These are phyloP conservation scores for Fraxinus angustifolia DNA, from an alignment of 305 asterid species.

Conservation along the genomic window DNA sequence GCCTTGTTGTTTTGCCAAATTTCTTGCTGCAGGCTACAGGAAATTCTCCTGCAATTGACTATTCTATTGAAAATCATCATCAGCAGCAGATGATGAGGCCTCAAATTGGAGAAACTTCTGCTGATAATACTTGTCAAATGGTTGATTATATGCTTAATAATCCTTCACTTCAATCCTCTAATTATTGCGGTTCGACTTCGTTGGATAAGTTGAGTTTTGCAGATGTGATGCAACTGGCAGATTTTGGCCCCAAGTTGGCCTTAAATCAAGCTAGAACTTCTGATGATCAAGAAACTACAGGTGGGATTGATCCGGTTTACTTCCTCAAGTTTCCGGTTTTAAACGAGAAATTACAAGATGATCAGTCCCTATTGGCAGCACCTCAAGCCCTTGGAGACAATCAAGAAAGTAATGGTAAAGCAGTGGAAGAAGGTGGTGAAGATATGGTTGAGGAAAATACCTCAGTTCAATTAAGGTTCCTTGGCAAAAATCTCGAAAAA, in stretches of 20 bases:
- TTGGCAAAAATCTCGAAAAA: slow-evolving; percentile 38
- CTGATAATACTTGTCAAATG: slow-evolving; percentile 35
- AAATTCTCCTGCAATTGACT: slow-evolving; percentile 35
- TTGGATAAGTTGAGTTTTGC: slow-evolving; percentile 78
- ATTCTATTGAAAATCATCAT: slow-evolving; percentile 29
- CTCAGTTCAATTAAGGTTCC: slow-evolving; percentile 35
- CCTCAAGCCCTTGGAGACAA: slow-evolving; percentile 24
- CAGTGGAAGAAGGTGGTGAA: slow-evolving; percentile 18
- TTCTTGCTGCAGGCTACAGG: slow-evolving; percentile 35
- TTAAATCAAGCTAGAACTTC: slow-evolving; percentile 41
- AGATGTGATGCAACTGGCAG: slow-evolving; percentile 92
- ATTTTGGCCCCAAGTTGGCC: slow-evolving; percentile 67
- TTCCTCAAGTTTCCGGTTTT: slow-evolving; percentile 87
- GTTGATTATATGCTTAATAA: slow-evolving; percentile 56
- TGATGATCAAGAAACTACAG: slow-evolving; percentile 35
- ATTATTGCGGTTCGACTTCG: slow-evolving; percentile 45
- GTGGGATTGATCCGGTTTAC: slow-evolving; percentile 62
- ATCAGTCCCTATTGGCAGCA: slow-evolving; percentile 25
- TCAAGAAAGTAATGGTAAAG: slow-evolving; percentile 25
- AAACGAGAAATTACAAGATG: slow-evolving; percentile 47
- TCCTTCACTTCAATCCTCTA: slow-evolving; percentile 30
- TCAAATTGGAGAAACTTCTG: slow-evolving; percentile 34
- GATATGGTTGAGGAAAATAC: slow-evolving; percentile 13
- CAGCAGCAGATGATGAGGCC: slow-evolving; percentile 26
- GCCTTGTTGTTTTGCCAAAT: slow-evolving; percentile 28